Evolutionary conservation across 495 filamentous ascomycete genomes (phyloP).

Genomic region (Pseudomonodictys pantanalensis): DNA sequence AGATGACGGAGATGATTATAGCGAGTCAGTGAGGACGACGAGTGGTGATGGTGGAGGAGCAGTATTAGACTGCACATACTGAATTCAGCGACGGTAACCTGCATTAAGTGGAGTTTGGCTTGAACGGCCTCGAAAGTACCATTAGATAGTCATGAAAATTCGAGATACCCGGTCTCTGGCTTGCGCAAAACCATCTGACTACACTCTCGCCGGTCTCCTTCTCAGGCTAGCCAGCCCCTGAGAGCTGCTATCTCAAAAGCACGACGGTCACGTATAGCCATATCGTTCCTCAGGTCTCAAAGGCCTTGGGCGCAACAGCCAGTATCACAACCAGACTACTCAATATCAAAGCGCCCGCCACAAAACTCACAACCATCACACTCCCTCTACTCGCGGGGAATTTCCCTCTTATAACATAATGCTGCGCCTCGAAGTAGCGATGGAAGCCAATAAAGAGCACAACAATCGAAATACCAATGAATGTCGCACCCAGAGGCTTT

Average conservation of each 20-base stretch:
- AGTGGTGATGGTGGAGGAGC: background rate
- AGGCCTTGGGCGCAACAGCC: conserved; percentile 38
- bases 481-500: conserved; percentile 90
- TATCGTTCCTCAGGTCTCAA: conserved; percentile 33
- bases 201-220: too few species aligned
- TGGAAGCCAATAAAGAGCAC: conserved; percentile 81
- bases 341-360: conserved; percentile 48
- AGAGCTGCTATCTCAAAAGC: too few species aligned
- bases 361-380: conserved; percentile 69
- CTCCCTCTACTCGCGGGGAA: conserved; percentile 91
- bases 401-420: conserved; percentile 90
- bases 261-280: background rate
- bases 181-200: too few species aligned
- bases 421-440: conserved; percentile 64
- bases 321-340: conserved; percentile 44
- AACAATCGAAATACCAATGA: conserved; percentile 81
- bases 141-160: too few species aligned
- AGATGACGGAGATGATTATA: conserved; percentile 30
- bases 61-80: background rate
- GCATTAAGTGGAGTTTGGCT: too few species aligned
- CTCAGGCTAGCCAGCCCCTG: background rate
- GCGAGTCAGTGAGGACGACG: background rate
- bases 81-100: too few species aligned
- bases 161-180: too few species aligned
- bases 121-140: too few species aligned